A percentile compares a stretch with the other conserved stretches of the same genome.
phyloP scores from a whole-genome alignment of 1,284 basidiomycete genomes.

The Megacollybia platyphylla region DNA sequence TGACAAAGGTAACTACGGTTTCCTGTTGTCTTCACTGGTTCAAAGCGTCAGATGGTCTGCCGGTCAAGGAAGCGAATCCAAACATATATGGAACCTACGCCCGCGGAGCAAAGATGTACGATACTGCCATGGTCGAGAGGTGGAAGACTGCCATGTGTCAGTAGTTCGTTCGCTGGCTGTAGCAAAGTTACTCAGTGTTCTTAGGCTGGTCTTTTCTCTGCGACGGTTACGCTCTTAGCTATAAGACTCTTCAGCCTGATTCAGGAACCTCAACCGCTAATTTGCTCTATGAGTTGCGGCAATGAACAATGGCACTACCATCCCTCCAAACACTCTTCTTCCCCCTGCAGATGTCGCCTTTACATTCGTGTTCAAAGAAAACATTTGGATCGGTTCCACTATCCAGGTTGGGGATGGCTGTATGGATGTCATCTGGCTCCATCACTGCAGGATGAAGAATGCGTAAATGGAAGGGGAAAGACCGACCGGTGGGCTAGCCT shows the following conservation, averaged over 20 bases:
- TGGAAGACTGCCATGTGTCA: too few species aligned
- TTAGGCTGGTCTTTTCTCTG: constrained; percentile 32
- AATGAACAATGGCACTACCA: not conserved
- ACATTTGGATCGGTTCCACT: too few species aligned
- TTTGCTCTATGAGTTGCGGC: constrained; percentile 16
- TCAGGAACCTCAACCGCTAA: constrained; percentile 16
- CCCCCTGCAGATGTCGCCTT: constrained; percentile 4
- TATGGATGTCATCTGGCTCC: too few species aligned
- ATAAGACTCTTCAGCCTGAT: constrained; percentile 20
- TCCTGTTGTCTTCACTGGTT: too few species aligned
- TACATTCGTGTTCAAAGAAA: not conserved
- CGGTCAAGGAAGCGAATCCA: constrained; percentile 19
- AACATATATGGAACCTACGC: constrained; percentile 25
- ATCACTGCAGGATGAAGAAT: too few species aligned
- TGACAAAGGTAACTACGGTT: too few species aligned
- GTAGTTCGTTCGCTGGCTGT: constrained; percentile 3
- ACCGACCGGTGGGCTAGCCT: too few species aligned
- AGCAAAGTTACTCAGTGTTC: constrained; percentile 1
- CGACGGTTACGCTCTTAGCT: constrained; percentile 30
- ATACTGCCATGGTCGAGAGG: constrained; percentile 16
- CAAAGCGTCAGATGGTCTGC: too few species aligned
- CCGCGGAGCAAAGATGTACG: constrained; percentile 19
- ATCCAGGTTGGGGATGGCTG: too few species aligned
- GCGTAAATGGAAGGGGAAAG: too few species aligned
- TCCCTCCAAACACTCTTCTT: constrained; percentile 1